phyloP scores from a whole-genome alignment of 2,329 filamentous ascomycete genomes.

The Knoxdaviesia capensis region DNA sequence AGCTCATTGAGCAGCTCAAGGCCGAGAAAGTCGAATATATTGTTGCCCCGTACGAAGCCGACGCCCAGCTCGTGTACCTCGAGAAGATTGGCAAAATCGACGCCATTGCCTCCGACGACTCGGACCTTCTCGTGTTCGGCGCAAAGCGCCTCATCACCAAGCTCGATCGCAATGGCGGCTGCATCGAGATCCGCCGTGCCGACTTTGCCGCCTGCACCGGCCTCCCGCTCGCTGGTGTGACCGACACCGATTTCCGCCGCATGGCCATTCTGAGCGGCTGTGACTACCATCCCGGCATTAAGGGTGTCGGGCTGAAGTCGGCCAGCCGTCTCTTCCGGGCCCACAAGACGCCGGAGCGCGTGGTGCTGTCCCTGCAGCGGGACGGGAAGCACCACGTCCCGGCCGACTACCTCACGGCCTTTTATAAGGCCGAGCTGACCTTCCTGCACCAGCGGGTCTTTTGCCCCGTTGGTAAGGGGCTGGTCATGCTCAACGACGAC shows the following conservation, averaged over 20 bases:
- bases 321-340: constrained; percentile 81
- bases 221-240: constrained; percentile 78
- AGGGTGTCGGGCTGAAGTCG: constrained; percentile 77
- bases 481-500: constrained; percentile 58
- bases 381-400: constrained; percentile 73
- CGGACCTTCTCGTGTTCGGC: constrained; percentile 86
- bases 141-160: constrained; percentile 83
- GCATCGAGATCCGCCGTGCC: constrained; percentile 72
- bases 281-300: constrained; percentile 79
- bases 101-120: constrained; percentile 90
- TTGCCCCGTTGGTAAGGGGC: constrained; percentile 48
- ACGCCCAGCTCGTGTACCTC: constrained; percentile 89
- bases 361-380: constrained; percentile 68
- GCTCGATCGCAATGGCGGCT: constrained; percentile 81
- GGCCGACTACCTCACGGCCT: constrained; percentile 58
- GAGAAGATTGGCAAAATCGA: constrained; percentile 67
- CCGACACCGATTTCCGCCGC: constrained; percentile 70
- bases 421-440: constrained; percentile 73
- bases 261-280: constrained; percentile 97
- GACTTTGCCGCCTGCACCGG: constrained; percentile 83
- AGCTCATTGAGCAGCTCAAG: constrained; percentile 83
- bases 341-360: constrained; percentile 67
- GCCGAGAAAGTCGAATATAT: constrained; percentile 62
- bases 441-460: constrained; percentile 92
- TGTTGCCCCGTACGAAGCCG: constrained; percentile 92